Evolutionary conservation across 2,329 filamentous ascomycete species (phyloP), one percentile per base, ranked within the genome.

Genomic region (Paraconiothyrium brasiliense): DNA sequence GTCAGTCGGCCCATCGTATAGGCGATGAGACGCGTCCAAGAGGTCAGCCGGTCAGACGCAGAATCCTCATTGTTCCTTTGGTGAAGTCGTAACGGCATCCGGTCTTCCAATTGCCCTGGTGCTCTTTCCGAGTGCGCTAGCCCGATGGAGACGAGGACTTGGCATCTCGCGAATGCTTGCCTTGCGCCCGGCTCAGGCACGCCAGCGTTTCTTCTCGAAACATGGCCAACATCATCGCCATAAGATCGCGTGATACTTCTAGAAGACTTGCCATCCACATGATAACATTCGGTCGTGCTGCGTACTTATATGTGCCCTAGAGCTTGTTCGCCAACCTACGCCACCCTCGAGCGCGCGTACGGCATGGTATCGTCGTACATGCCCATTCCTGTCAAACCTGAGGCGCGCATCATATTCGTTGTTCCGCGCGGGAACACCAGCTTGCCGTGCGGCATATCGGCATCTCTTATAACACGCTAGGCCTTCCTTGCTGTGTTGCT

Each of bases 151-250:
- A n/a, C 4, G n/a, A 9, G 32, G 22, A 8, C 49, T 52, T 39
- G 49, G 49, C 49, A 39, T 32, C 34, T 27, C 20, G 34, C 49
- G 49, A 16, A 16, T 37, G 24, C 46, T 22, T 35, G 37, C 22
- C 20, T n/a, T 39, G n/a, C 22, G 35, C 16, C 14, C 24, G 22
- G 20, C 52, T 55, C 52, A 55, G 39, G 39, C 52, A 46, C 52
- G 52, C 52, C 52, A 46, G 52, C n/a, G 54, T 56, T 47, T 56
- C 54, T n/a, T 8, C 39, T 55, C 39, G 43, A 47, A 56, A 56
- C 54, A 47, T 27, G n/a, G n/a, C n/a, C 54, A 37, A 34, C 39
- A 37, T 37, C 48, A 37, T 37, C 48, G 8, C n/a, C 48, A 43
- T 30, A 10, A 39, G 16, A 56, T 48, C 43, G 54, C 43, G 54